A percentile compares a stretch with the other conserved stretches of the same genome.
These are phyloP conservation scores for Penicillium coffeae DNA, from an alignment of 495 filamentous ascomycete species.

Conservation along the genomic window DNA sequence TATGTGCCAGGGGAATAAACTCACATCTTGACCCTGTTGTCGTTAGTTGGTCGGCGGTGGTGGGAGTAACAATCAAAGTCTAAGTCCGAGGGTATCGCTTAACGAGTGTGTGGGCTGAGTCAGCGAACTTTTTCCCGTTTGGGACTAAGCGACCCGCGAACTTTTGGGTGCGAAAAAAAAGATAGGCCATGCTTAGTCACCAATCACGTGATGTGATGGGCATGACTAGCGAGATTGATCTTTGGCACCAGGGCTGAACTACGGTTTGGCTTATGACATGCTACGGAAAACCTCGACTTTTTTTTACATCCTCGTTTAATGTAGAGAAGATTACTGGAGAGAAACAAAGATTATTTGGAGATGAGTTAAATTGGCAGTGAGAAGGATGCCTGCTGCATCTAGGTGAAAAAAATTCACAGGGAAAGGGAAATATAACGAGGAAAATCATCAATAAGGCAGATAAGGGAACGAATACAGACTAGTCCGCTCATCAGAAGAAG, in stretches of 20 bases:
- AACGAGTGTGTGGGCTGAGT: constrained; percentile 42
- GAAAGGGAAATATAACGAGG: constrained; percentile 20
- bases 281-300: too few relatives aligned
- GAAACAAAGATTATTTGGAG: too few relatives aligned
- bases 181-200: not conserved
- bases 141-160: constrained; percentile 23
- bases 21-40: constrained; percentile 55
- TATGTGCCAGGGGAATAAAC: constrained; percentile 18
- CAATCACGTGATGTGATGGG: constrained; percentile 1
- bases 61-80: constrained; percentile 41
- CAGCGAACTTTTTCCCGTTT: constrained; percentile 11
- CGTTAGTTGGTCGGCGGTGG: constrained; percentile 49
- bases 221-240: constrained; percentile 2
- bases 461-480: constrained; percentile 24
- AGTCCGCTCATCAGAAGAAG: constrained; percentile 8
- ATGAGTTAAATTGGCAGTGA: constrained; percentile 18
- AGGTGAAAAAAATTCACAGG: constrained; percentile 22
- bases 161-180: constrained; percentile 15
- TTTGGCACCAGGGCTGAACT: not conserved
- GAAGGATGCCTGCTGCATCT: constrained; percentile 19
- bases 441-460: constrained; percentile 27
- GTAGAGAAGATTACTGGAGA: too few relatives aligned
- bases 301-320: too few relatives aligned
- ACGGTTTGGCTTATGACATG: too few relatives aligned
- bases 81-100: constrained; percentile 29